Base-by-base conservation (phyloP, 768 basidiomycete genomes). In the Scleroderma bovista region DNA sequence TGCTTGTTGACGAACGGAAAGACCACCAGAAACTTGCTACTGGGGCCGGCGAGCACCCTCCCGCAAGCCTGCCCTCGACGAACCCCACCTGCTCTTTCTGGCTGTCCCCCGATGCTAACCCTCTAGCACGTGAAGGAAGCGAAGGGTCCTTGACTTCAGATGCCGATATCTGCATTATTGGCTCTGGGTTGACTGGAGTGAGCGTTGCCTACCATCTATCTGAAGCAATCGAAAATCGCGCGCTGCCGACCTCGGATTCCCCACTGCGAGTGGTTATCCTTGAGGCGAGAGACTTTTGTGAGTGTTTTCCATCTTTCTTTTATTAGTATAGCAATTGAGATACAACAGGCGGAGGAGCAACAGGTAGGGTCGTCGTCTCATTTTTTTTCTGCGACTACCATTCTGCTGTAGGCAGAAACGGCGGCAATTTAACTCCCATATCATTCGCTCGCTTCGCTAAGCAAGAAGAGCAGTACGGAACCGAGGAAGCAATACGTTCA, bases 281-380 rank as follows among this genome's bases (percentile, higher is more conserved):
- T 8, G 93, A 95, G 60, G 93, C 91, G 3, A 72, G 93, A 57
- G 85, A 90, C 60, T 86, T 93, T 65, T 88, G 92, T 91, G 19
- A 69, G 88, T 73, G 32, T 20, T 23, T 13, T 31, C 15, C 15
- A 33, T 8, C 15, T 8, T 12, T 20, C 22, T 41, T 23, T 15
- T 8, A 7, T 33, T 33, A 33, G 32, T 33, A 33, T 33, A 33
- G 32, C 15, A 15, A 15, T 49, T 56, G 29, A 51, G n/a, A 11
- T n/a, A 4, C 32, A 26, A 44, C 29, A 84, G 85, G 85, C 65
- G 80, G 84, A 48, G 86, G 88, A 33, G 85, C 88, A 29, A 93
- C 89, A 48, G 86, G 88, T 83, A 53, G 55, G 57, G n/a, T n/a
- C n/a, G n/a, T n/a, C n/a, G n/a, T n/a, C n/a, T n/a, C n/a, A n/a